Conservation (phyloP, 2,329 filamentous ascomycete genomes). For the Penicillium sp. region DNA sequence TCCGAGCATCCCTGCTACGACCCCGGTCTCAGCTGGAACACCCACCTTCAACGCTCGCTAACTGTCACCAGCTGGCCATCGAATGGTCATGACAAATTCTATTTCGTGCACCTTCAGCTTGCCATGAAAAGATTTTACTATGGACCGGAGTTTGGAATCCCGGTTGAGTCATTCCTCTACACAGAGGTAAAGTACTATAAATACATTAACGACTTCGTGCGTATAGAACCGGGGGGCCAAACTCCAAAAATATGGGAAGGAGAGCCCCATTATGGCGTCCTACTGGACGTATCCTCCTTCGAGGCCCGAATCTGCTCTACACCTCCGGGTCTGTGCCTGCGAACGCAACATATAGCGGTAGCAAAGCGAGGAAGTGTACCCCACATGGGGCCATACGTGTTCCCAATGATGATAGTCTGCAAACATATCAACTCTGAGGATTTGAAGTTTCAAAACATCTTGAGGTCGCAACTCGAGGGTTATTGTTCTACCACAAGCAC, state of each 20-base stretch:
- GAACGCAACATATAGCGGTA: slow-evolving; percentile 3
- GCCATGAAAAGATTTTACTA: slow-evolving; percentile 13
- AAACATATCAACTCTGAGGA: not conserved
- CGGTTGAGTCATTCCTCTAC: slow-evolving; percentile 8
- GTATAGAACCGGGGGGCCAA: too few species aligned
- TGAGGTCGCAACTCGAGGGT: slow-evolving; percentile 1
- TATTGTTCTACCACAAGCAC: slow-evolving; percentile 1
- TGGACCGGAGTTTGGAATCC: slow-evolving; percentile 9
- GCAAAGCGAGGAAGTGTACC: slow-evolving; percentile 3
- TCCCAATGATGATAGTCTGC: not conserved
- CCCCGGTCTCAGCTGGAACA: too few species aligned
- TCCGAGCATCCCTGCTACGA: too few species aligned
- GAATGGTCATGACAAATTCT: not conserved
- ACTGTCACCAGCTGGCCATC: not conserved
- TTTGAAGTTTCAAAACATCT: not conserved
- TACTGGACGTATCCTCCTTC: too few species aligned
- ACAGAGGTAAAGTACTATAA: too few species aligned
- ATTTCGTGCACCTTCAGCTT: slow-evolving; percentile 15
- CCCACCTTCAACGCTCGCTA: too few species aligned
- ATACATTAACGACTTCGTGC: too few species aligned
- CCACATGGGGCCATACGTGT: too few species aligned
- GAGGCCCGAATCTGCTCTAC: slow-evolving; percentile 10
- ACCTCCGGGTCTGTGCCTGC: slow-evolving; percentile 8
- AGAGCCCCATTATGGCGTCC: too few species aligned
- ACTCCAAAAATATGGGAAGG: too few species aligned